Base-by-base conservation (phyloP, 2,329 filamentous ascomycete genomes). In the Harringtonia aguacate region DNA sequence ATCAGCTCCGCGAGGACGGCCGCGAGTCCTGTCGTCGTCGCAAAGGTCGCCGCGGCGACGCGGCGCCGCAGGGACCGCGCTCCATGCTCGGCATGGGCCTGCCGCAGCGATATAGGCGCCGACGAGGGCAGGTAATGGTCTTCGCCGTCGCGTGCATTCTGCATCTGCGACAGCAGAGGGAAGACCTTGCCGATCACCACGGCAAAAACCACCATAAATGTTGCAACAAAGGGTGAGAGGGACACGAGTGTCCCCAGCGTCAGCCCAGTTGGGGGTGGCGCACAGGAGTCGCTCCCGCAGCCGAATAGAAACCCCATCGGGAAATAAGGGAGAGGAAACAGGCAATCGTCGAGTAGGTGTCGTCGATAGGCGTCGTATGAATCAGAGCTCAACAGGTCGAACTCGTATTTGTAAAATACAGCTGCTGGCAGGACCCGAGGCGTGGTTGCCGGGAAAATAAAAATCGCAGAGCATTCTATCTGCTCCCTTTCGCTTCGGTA, bases 1-100 rank as follows among this genome's bases (percentile, higher is more conserved):
- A 94, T 84, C 52, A 94, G 65, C 61, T 89, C 81, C 3, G 80
- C 86, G 37, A 94, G 68, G 2, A 90, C 84, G 31, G 82, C 75
- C 7, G 86, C 83, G 9, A 94, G 70, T 1, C 79, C 86, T 30
- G 92, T 76, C 10, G 85, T 94, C 1, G 78, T 73, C 8, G 84
- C 80, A 60, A 94, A 94, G 2, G 84, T 79, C 46, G 73, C 63
- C 14, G 78, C 80, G 2, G 79, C 73, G 13, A 73, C 58, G 21
- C 69, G 64, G 34, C 73, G 63, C 39, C 70, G 63, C 48, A 68
- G 55, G 34, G 68, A 74, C 55, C 73, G 75, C 24, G 66, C 58
- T 31, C 68, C 72, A 55, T 79, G 73, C 54, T 76, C 74, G 20
- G 72, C 73, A 56, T 81, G 77, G 4, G 67, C 73, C 50, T 75